Conservation (phyloP, 2,329 filamentous ascomycete genomes). For the Alternaria incomplexa region DNA sequence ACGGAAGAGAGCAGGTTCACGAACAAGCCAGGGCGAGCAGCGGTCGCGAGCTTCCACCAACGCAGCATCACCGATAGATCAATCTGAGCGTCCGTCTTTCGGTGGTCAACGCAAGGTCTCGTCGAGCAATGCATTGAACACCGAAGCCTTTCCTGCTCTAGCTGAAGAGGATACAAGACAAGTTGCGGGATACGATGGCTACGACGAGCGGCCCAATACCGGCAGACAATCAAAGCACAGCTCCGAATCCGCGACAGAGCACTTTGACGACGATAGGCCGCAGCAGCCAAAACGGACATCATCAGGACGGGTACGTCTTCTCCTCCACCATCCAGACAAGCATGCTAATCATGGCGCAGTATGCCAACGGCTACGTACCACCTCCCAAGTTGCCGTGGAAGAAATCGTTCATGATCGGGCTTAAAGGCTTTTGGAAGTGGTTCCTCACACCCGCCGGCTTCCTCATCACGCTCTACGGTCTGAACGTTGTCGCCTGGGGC, state of each 20-base stretch:
- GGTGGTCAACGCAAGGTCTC: constrained; percentile 13
- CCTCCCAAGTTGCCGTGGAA: constrained; percentile 59
- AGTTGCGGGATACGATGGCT: background rate
- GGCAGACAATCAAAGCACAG: constrained; percentile 21
- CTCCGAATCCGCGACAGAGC: constrained; percentile 25
- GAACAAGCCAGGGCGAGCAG: constrained; percentile 32
- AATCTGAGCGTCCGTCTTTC: constrained; percentile 1
- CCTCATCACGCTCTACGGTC: constrained; percentile 76
- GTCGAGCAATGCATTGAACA: constrained; percentile 19
- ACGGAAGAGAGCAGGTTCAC: constrained; percentile 31
- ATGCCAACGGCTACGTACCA: constrained; percentile 50
- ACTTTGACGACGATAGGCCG: constrained; percentile 14
- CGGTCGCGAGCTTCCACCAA: constrained; percentile 10
- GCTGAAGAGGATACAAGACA: constrained; percentile 34
- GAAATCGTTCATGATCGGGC: constrained; percentile 63
- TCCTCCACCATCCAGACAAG: background rate
- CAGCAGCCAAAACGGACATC: constrained; percentile 17
- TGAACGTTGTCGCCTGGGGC: constrained; percentile 87
- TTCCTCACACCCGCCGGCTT: constrained; percentile 77
- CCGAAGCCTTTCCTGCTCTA: constrained; percentile 39
- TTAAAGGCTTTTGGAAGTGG: constrained; percentile 73
- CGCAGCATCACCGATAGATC: constrained; percentile 13
- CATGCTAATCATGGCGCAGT: constrained; percentile 21
- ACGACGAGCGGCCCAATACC: constrained; percentile 15
- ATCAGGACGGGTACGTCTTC: constrained; percentile 25